These are phyloP conservation scores for Leptographium lundbergii DNA, from an alignment of 2,329 filamentous ascomycete species.

Conservation along the genomic window DNA sequence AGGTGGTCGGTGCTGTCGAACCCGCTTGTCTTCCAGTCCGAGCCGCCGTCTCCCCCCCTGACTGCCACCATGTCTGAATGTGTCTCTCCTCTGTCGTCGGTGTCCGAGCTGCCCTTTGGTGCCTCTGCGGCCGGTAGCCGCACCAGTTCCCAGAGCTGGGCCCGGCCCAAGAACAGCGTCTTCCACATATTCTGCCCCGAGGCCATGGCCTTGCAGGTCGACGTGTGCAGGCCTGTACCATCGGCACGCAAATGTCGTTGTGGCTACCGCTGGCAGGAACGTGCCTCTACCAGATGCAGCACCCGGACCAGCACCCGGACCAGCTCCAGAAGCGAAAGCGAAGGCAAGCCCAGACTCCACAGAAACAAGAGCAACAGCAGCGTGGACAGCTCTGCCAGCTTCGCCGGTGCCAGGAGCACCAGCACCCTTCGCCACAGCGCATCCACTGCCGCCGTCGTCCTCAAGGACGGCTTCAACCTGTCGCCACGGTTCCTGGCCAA, in stretches of 20 bases:
- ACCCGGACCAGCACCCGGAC: neutral
- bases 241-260: constrained; percentile 18
- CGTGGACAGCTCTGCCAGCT: neutral
- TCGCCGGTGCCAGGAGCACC: neutral
- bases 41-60: constrained; percentile 15
- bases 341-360: constrained; percentile 6
- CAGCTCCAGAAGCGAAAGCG: neutral
- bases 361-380: neutral
- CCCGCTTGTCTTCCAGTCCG: constrained; percentile 15
- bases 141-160: neutral
- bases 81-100: neutral
- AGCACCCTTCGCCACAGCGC: neutral
- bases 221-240: constrained; percentile 18
- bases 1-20: constrained; percentile 15
- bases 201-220: constrained; percentile 26
- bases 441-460: constrained; percentile 6
- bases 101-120: neutral
- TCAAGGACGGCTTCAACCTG: constrained; percentile 27
- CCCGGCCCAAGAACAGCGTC: constrained; percentile 23
- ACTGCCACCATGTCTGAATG: constrained; percentile 4
- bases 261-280: constrained; percentile 22
- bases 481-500: constrained; percentile 27
- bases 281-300: neutral
- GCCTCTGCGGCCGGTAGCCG: neutral
- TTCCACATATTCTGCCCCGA: constrained; percentile 27